phyloP scores from a whole-genome alignment of 1,284 basidiomycete genomes.

The Cutaneotrichosporon sp. region DNA sequence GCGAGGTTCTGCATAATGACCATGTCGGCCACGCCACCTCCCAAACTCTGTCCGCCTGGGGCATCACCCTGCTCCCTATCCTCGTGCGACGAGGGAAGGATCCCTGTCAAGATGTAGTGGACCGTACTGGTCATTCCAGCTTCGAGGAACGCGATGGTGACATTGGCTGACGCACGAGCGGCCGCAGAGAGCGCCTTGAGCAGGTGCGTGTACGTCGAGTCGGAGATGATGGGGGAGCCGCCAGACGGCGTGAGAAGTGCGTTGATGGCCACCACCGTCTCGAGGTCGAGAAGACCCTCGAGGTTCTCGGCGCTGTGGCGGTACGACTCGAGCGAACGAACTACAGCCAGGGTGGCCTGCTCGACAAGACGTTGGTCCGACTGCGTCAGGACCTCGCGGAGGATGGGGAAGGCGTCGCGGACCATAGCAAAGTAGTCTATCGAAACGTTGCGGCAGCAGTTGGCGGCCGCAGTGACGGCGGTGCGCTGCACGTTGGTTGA shows the following conservation, averaged over 20 bases:
- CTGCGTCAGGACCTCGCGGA: conserved; percentile 83
- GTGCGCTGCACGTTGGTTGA: conserved; percentile 94
- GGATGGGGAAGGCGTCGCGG: conserved; percentile 82
- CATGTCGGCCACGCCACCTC: conserved; percentile 87
- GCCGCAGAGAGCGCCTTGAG: conserved; percentile 81
- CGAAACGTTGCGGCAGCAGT: conserved; percentile 88
- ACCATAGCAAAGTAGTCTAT: conserved; percentile 84
- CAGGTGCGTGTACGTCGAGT: conserved; percentile 83
- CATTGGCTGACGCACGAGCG: conserved; percentile 79
- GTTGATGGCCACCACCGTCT: conserved; percentile 80
- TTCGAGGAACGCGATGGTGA: conserved; percentile 78
- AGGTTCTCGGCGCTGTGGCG: conserved; percentile 78
- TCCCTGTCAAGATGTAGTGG: conserved; percentile 90
- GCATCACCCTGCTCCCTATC: conserved; percentile 66
- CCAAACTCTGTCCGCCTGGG: conserved; percentile 64
- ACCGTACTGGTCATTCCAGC: conserved; percentile 85
- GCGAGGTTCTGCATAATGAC: conserved; percentile 96
- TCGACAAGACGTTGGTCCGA: conserved; percentile 92
- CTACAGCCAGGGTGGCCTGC: conserved; percentile 86
- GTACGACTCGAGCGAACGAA: conserved; percentile 87
- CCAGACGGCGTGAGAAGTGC: conserved; percentile 79
- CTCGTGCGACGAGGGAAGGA: conserved; percentile 66
- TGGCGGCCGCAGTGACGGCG: conserved; percentile 90
- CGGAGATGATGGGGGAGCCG: conserved; percentile 75
- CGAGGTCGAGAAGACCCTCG: conserved; percentile 75